phyloP scores from a whole-genome alignment of 2,329 filamentous ascomycete genomes.

The Epichloe bromicola region DNA sequence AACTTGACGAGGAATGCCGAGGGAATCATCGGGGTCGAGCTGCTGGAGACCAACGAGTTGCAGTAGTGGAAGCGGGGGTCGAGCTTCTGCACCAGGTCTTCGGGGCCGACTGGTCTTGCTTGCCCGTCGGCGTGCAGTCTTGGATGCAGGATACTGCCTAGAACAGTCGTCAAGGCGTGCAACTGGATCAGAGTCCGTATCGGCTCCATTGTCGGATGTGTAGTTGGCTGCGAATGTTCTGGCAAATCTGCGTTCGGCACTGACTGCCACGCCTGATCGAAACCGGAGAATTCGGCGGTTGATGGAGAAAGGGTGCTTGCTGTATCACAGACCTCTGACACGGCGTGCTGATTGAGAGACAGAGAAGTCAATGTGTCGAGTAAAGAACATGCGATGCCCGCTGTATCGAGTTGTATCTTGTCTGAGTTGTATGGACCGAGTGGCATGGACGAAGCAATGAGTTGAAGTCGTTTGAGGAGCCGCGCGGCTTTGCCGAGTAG shows the following conservation, averaged over 20 bases:
- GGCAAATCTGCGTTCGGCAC: background rate
- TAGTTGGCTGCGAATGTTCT: background rate
- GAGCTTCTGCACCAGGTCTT: constrained; percentile 20
- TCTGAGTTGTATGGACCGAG: constrained; percentile 1
- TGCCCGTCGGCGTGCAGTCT: background rate
- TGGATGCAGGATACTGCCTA: background rate
- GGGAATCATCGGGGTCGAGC: constrained; percentile 20
- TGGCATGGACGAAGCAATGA: constrained; percentile 1
- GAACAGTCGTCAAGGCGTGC: background rate
- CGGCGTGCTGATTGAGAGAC: background rate
- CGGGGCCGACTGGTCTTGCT: constrained; percentile 8
- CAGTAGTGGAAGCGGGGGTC: constrained; percentile 24
- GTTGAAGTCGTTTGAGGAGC: constrained; percentile 21
- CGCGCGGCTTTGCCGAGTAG: constrained; percentile 50
- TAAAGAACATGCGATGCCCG: constrained; percentile 43
- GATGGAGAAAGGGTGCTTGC: background rate
- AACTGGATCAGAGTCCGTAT: constrained; percentile 4
- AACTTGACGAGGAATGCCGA: constrained; percentile 25
- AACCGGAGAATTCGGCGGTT: background rate
- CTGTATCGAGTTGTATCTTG: constrained; percentile 9
- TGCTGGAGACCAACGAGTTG: constrained; percentile 24
- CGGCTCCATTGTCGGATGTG: constrained; percentile 1
- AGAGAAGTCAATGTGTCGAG: constrained; percentile 29
- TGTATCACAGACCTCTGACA: background rate
- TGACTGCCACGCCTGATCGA: constrained; percentile 2